A percentile compares a stretch with the other conserved stretches of the same genome.
These are phyloP conservation scores for Dorcoceras hygrometricum DNA, from an alignment of 257 asterid genomes.

Conservation along the genomic window DNA sequence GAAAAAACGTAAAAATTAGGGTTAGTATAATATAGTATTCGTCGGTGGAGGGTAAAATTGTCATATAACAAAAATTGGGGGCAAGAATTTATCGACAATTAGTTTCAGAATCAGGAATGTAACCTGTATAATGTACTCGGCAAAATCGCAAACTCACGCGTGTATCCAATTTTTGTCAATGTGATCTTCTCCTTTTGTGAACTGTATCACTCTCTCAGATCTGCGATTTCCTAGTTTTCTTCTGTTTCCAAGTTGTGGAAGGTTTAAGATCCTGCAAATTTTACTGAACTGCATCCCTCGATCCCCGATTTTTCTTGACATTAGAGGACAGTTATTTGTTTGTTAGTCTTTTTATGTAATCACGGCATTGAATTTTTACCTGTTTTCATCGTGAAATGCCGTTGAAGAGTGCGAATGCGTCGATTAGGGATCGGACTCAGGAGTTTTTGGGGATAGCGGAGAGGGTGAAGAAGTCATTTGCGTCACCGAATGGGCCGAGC, in stretches of 20 bases:
- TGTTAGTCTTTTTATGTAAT: background rate
- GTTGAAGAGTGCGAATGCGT: constrained; percentile 55
- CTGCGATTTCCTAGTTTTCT: background rate
- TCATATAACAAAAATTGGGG: background rate
- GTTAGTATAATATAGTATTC: no score
- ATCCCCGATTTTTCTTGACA: background rate
- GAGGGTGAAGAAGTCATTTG: constrained; percentile 50
- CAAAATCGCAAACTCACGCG: background rate
- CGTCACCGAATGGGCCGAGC: constrained; percentile 58
- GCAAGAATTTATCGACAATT: no score
- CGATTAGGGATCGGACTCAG: constrained; percentile 86
- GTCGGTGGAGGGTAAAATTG: background rate
- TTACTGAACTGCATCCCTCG: background rate
- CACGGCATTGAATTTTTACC: constrained; percentile 20
- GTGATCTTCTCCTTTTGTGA: background rate
- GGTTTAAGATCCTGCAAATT: background rate
- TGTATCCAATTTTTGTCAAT: background rate
- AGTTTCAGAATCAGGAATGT: no score
- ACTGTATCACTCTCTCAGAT: background rate
- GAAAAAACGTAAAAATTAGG: no score
- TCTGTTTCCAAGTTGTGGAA: background rate
- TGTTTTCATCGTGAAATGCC: constrained; percentile 38
- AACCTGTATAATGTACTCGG: background rate
- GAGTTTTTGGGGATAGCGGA: constrained; percentile 73
- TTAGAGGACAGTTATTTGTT: background rate